Conservation (phyloP, 805 yeast genomes). For the Candida parachauliodes region DNA sequence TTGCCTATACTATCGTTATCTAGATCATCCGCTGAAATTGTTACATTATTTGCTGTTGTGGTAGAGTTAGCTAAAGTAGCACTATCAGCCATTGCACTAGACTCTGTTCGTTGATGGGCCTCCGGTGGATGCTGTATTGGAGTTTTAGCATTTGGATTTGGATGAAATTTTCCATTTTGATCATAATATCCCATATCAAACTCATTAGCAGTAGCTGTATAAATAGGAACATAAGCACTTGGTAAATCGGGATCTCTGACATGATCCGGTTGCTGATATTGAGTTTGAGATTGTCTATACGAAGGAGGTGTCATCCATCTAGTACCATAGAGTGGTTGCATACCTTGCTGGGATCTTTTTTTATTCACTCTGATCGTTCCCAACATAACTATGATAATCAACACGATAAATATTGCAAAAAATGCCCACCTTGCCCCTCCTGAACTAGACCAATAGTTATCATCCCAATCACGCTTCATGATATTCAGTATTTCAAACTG, state of each 20-base stretch:
- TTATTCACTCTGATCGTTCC: conserved; percentile 55
- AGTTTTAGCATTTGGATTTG: conserved; percentile 29
- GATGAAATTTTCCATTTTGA: conserved; percentile 45
- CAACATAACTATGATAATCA: conserved; percentile 42
- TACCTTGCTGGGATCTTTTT: conserved; percentile 46
- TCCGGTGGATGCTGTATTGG: conserved; percentile 18
- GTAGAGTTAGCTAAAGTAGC: background rate
- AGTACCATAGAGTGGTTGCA: conserved; percentile 67
- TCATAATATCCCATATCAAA: conserved; percentile 80
- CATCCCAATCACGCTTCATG: conserved; percentile 14
- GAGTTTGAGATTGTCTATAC: conserved; percentile 62
- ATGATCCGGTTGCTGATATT: conserved; percentile 41
- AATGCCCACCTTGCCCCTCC: conserved; percentile 60
- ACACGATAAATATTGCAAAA: conserved; percentile 56
- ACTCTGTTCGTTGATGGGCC: conserved; percentile 20
- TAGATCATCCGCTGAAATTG: background rate
- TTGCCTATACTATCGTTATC: conserved; percentile 7
- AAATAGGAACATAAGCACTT: conserved; percentile 58
- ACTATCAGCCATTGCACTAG: background rate
- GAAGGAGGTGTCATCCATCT: conserved; percentile 87
- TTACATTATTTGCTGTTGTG: conserved; percentile 1
- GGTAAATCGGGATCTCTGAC: conserved; percentile 40
- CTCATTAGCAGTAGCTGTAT: conserved; percentile 63
- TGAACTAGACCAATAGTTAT: conserved; percentile 14
- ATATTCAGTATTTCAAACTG: background rate